phyloP scores from a whole-genome alignment of 805 yeast species.

The Myxozyma geophila region DNA sequence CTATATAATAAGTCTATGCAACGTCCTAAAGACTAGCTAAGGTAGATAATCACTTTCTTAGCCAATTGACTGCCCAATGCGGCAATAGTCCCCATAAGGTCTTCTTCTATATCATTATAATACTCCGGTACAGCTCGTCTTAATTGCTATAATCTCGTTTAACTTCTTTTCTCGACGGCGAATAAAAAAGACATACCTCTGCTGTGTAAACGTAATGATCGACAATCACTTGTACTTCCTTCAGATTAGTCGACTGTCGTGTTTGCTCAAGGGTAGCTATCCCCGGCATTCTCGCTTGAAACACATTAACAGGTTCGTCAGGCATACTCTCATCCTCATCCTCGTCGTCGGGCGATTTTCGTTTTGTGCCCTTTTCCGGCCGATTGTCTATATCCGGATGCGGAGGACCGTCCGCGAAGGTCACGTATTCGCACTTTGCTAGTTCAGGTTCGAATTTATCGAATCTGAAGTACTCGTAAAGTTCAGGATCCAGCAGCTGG shows the following conservation, averaged over 20 bases:
- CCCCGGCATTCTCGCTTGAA: conserved; percentile 25
- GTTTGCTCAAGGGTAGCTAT: conserved; percentile 1
- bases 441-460: conserved; percentile 26
- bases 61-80: conserved; percentile 2
- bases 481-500: conserved; percentile 44
- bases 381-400: not conserved
- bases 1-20: not conserved
- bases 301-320: conserved; percentile 4
- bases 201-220: not conserved
- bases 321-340: conserved; percentile 14
- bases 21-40: not conserved
- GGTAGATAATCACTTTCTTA: not conserved
- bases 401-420: conserved; percentile 17
- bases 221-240: not conserved
- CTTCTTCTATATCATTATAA: not conserved
- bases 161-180: not conserved
- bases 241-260: not conserved
- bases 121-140: not conserved
- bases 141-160: not conserved
- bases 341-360: conserved; percentile 2
- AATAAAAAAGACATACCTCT: not conserved
- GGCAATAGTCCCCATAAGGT: not conserved
- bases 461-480: conserved; percentile 20
- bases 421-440: conserved; percentile 25
- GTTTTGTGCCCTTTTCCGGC: not conserved